Evolutionary conservation across 495 filamentous ascomycete species (phyloP).

Genomic region (Amorphotheca resinae): DNA sequence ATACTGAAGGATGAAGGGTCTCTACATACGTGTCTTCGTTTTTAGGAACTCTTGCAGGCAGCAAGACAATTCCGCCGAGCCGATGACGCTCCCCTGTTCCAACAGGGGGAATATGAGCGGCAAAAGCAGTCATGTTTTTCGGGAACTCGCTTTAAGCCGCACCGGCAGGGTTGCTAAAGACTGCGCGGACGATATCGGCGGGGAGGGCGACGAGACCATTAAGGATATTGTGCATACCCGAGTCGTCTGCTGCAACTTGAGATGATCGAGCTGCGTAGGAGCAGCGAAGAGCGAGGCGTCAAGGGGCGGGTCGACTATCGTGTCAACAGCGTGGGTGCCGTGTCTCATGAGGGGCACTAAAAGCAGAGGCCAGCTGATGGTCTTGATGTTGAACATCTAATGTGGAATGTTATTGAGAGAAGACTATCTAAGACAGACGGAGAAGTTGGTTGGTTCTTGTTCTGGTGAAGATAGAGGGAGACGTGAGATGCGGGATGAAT

Average conservation of each 20-base stretch:
- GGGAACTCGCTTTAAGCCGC: neutral
- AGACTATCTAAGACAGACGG: too few species aligned
- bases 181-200: slow-evolving; percentile 21
- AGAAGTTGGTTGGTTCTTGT: too few species aligned
- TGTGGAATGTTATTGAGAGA: too few species aligned
- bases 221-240: slow-evolving; percentile 25
- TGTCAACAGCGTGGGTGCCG: neutral
- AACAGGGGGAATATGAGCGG: slow-evolving; percentile 19
- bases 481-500: too few species aligned
- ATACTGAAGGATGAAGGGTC: neutral
- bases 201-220: slow-evolving; percentile 24
- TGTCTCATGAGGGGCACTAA: too few species aligned
- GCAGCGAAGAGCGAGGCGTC: slow-evolving; percentile 20
- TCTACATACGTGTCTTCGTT: neutral
- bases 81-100: slow-evolving; percentile 23
- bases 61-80: slow-evolving; percentile 23
- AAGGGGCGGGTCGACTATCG: slow-evolving; percentile 21
- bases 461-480: too few species aligned
- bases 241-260: slow-evolving; percentile 23
- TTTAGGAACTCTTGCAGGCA: neutral
- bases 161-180: slow-evolving; percentile 17
- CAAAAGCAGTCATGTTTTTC: slow-evolving; percentile 6
- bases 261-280: slow-evolving; percentile 27
- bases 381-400: too few species aligned
- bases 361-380: too few species aligned